Conservation (phyloP, 495 filamentous ascomycete genomes). For the Trichoderma orchidacearum region DNA sequence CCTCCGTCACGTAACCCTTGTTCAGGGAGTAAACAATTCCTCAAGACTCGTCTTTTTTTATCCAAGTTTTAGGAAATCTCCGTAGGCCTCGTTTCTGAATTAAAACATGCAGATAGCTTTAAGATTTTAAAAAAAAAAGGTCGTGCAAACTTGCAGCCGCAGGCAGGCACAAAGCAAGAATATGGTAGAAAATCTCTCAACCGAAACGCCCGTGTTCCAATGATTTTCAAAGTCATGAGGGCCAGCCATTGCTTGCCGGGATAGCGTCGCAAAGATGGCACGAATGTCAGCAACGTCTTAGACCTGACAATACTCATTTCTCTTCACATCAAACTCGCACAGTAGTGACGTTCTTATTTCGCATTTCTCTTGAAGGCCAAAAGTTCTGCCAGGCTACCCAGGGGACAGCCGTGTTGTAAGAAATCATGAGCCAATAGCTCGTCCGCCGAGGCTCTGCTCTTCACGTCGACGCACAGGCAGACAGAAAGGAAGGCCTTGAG, state of each 20-base stretch:
- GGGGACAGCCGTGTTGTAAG: slow-evolving; percentile 62
- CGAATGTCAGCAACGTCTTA: background rate
- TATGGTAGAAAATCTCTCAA: background rate
- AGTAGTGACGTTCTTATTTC: slow-evolving; percentile 18
- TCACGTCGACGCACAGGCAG: slow-evolving; percentile 91
- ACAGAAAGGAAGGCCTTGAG: slow-evolving; percentile 91
- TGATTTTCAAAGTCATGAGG: background rate
- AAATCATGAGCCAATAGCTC: slow-evolving; percentile 77
- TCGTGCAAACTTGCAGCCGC: background rate
- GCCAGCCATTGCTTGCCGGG: background rate
- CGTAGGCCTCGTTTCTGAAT: background rate
- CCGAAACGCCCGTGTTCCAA: background rate
- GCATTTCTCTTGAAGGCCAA: slow-evolving; percentile 57
- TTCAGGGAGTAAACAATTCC: background rate
- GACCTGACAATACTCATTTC: background rate
- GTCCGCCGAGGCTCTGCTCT: slow-evolving; percentile 78
- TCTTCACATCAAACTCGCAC: background rate
- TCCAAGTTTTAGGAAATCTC: background rate
- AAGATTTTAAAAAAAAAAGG: background rate
- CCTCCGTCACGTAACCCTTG: background rate
- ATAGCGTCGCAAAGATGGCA: background rate
- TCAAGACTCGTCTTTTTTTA: background rate
- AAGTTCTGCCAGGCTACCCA: slow-evolving; percentile 70
- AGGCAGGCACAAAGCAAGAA: background rate
- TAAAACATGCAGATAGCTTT: background rate